A percentile compares a stretch with the other conserved stretches of the same genome.
phyloP scores from a whole-genome alignment of 1,284 basidiomycete species.

The Boletus hoseneyae region DNA sequence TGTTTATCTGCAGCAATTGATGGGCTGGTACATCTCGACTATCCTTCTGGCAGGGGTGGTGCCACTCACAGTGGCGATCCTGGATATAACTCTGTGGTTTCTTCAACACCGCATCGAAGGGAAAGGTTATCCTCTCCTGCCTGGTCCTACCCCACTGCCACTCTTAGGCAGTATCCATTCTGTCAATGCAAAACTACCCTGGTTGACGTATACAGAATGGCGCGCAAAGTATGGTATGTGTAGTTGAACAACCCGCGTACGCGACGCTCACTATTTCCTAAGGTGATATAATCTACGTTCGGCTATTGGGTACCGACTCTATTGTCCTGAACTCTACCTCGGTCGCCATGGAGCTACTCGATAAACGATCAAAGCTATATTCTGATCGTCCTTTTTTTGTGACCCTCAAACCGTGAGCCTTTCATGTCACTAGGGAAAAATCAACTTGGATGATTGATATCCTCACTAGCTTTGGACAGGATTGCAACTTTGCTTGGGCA shows the following conservation, averaged over 20 bases:
- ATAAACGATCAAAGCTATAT: slow-evolving; percentile 12
- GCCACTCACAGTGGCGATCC: not conserved
- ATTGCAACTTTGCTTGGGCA: not conserved
- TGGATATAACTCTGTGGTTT: not conserved
- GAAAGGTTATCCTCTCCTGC: not conserved
- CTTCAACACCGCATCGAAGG: not conserved
- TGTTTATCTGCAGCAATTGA: not conserved
- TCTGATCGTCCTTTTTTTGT: slow-evolving; percentile 3
- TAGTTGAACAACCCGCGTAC: no score
- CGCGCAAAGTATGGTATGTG: slow-evolving; percentile 12
- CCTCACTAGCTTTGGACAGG: slow-evolving; percentile 3
- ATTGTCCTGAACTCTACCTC: slow-evolving; percentile 8
- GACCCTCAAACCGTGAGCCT: slow-evolving; percentile 7
- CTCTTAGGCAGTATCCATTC: slow-evolving; percentile 5
- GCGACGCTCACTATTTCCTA: no score
- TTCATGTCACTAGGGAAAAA: not conserved
- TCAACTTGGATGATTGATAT: not conserved
- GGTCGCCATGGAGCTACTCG: slow-evolving; percentile 6
- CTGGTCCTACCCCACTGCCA: not conserved
- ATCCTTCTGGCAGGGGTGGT: not conserved
- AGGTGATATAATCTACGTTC: slow-evolving; percentile 18
- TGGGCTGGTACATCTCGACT: not conserved
- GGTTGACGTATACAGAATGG: slow-evolving; percentile 15
- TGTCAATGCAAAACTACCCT: slow-evolving; percentile 3
- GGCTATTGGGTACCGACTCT: slow-evolving; percentile 2